Conservation (phyloP, 1,284 basidiomycete genomes). For the Rhodotorula sp. region DNA sequence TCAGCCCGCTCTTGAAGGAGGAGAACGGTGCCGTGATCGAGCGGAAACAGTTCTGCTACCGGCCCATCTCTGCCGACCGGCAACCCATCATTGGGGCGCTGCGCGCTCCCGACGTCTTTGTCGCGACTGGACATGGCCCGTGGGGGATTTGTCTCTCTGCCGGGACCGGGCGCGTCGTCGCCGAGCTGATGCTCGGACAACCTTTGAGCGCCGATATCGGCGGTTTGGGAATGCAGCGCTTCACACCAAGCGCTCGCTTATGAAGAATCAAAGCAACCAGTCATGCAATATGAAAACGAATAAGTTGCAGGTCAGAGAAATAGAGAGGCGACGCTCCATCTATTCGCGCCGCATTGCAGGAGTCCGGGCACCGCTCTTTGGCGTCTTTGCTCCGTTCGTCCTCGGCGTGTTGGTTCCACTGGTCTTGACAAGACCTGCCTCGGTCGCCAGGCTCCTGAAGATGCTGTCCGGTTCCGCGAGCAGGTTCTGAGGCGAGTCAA, state of each 20-base stretch:
- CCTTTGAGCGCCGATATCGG: conserved; percentile 24
- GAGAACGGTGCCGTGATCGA: conserved; percentile 34
- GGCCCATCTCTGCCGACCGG: conserved; percentile 31
- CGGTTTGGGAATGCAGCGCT: conserved; percentile 10
- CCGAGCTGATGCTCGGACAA: conserved; percentile 21
- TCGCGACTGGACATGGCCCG: conserved; percentile 37
- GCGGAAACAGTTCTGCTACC: conserved; percentile 37
- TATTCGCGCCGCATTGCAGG: conserved; percentile 15
- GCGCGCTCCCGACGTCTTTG: conserved; percentile 2
- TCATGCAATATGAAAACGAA: conserved; percentile 3
- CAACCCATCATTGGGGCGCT: conserved; percentile 31
- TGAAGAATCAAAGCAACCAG: neutral
- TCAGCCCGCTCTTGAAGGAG: conserved; percentile 30
- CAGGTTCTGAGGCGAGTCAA: conserved; percentile 41
- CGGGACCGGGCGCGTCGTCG: conserved; percentile 28
- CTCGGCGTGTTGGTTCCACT: conserved; percentile 22
- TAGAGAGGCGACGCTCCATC: neutral
- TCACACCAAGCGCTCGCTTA: neutral
- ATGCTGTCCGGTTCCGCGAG: conserved; percentile 30
- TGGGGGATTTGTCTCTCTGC: conserved; percentile 40
- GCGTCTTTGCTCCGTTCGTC: conserved; percentile 12
- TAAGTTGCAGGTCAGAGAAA: neutral
- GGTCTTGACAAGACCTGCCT: conserved; percentile 26
- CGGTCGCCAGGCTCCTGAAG: conserved; percentile 27
- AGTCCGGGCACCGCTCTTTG: conserved; percentile 24